Conservation (phyloP, 2,329 filamentous ascomycete species). For the Colletotrichum neosansevieriae region DNA sequence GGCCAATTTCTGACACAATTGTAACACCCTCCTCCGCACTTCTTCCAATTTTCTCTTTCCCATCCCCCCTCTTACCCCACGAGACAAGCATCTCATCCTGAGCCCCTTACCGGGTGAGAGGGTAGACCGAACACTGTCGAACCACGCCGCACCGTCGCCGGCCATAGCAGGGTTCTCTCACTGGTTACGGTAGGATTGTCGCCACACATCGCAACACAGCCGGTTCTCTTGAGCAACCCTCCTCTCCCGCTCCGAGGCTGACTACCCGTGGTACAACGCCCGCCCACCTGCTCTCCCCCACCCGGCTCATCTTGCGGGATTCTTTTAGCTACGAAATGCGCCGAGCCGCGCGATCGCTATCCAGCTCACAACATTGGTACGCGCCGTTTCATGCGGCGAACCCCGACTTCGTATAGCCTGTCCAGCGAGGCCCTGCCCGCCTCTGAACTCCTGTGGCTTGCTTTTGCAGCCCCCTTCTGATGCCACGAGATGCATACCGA, state of each 20-base stretch:
- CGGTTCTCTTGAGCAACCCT: slow-evolving; percentile 18
- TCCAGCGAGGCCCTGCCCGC: background rate
- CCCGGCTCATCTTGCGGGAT: slow-evolving; percentile 30
- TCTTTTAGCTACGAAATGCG: slow-evolving; percentile 25
- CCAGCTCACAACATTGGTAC: slow-evolving; percentile 19
- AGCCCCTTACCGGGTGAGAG: slow-evolving; percentile 6
- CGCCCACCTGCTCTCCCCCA: slow-evolving; percentile 7
- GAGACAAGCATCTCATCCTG: background rate
- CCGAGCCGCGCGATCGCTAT: slow-evolving; percentile 33
- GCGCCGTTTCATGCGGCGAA: slow-evolving; percentile 13
- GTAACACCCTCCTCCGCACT: slow-evolving; percentile 10
- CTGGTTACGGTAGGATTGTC: background rate
- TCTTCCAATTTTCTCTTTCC: slow-evolving; percentile 8
- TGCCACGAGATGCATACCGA: background rate
- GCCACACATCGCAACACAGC: slow-evolving; percentile 15
- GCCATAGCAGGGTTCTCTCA: background rate
- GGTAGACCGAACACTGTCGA: background rate
- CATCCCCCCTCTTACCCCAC: slow-evolving; percentile 26
- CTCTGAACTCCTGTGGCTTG: slow-evolving; percentile 6
- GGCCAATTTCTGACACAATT: slow-evolving; percentile 27
- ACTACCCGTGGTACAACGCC: slow-evolving; percentile 22
- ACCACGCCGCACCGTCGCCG: slow-evolving; percentile 1
- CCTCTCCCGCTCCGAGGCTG: slow-evolving; percentile 16
- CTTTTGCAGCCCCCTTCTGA: background rate
- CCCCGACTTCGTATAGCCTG: slow-evolving; percentile 15